Conservation (phyloP, 1,284 basidiomycete genomes). For the Trichosporon ovoides region DNA sequence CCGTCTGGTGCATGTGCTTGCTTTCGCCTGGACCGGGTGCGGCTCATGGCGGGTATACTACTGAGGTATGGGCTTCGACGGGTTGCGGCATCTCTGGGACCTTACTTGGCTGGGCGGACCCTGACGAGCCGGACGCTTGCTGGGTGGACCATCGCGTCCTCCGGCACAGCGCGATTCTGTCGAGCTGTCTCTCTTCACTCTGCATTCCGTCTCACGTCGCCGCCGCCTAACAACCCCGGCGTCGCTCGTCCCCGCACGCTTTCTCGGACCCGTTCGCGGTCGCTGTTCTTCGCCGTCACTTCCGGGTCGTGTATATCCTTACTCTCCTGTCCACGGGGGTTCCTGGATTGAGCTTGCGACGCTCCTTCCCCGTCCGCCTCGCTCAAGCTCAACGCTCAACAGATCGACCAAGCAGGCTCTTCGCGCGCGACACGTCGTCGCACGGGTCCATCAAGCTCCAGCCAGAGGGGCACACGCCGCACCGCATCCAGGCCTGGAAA, state of each 20-base stretch:
- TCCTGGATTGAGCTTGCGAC: conserved; percentile 4
- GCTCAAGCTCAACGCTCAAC: background rate
- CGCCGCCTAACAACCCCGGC: background rate
- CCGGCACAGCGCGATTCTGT: background rate
- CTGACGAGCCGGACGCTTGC: background rate
- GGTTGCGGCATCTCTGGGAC: conserved; percentile 4
- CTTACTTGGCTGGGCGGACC: conserved; percentile 3
- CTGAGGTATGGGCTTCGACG: too few species aligned
- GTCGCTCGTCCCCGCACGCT: background rate
- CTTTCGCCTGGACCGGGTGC: too few species aligned
- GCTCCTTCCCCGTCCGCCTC: background rate
- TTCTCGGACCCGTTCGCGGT: background rate
- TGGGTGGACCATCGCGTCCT: background rate
- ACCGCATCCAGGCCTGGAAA: background rate
- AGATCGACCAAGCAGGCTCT: background rate
- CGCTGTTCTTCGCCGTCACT: background rate
- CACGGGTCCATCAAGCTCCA: too few species aligned
- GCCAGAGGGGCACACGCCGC: background rate
- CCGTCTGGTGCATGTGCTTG: too few species aligned
- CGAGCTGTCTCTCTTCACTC: background rate
- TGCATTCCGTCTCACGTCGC: background rate
- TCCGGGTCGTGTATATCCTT: background rate
- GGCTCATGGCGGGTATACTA: too few species aligned
- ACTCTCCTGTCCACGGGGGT: background rate
- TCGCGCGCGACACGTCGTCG: too few species aligned